phyloP scores from a whole-genome alignment of 352 stramenopile species.

The Albugo candida region DNA sequence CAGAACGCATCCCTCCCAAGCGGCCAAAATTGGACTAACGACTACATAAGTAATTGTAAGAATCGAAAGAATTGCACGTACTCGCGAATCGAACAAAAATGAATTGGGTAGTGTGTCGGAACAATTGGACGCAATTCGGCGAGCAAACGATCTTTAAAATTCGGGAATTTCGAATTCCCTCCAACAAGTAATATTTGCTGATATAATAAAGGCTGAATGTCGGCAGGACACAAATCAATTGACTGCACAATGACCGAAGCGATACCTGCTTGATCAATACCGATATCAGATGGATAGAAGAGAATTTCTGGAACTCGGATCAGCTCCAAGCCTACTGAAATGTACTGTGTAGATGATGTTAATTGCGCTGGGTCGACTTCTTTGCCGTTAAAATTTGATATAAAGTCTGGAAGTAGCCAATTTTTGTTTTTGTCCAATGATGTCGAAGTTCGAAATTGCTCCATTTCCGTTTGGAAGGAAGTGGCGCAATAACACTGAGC shows the following conservation, averaged over 20 bases:
- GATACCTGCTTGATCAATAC: slow-evolving; percentile 71
- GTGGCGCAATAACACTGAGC: slow-evolving; percentile 78
- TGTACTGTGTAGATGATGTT: slow-evolving; percentile 26
- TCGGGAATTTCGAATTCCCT: slow-evolving; percentile 73
- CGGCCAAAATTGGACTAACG: slow-evolving; percentile 26
- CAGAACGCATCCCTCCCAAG: slow-evolving; percentile 43
- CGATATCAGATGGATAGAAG: slow-evolving; percentile 84
- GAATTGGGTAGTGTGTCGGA: slow-evolving; percentile 23
- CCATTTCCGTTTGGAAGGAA: slow-evolving; percentile 68
- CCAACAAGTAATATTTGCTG: slow-evolving; percentile 76
- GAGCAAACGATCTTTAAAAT: slow-evolving; percentile 57
- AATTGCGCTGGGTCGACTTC: slow-evolving; percentile 1
- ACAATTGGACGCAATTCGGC: slow-evolving; percentile 38
- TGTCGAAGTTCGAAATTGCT: background rate
- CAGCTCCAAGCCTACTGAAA: slow-evolving; percentile 76
- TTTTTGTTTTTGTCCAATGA: slow-evolving; percentile 16
- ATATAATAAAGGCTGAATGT: slow-evolving; percentile 57
- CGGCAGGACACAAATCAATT: slow-evolving; percentile 50
- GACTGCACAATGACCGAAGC: slow-evolving; percentile 71
- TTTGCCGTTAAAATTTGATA: slow-evolving; percentile 37
- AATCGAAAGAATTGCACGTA: slow-evolving; percentile 14
- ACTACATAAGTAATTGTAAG: background rate
- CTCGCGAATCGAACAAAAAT: slow-evolving; percentile 21
- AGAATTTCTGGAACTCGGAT: slow-evolving; percentile 81
- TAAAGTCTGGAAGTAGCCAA: slow-evolving; percentile 72